Base-by-base conservation (phyloP, 2,329 filamentous ascomycete species). In the Teratosphaeria zuluensis region DNA sequence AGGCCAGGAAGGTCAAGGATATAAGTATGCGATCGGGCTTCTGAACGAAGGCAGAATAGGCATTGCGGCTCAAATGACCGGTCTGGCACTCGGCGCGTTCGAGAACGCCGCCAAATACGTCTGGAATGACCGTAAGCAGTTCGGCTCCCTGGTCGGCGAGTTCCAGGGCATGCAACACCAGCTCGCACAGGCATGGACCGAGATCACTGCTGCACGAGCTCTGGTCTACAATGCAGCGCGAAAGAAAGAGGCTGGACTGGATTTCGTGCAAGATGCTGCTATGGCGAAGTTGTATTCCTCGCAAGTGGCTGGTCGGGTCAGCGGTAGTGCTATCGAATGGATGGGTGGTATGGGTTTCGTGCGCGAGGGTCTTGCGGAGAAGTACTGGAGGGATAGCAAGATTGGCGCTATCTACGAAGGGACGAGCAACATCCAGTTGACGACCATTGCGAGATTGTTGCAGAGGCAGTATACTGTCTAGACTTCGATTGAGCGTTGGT, bases 161-260 rank as follows among this genome's bases (percentile, higher is more conserved):
- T 99, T 99, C 83, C 94, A 99, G 77, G 92, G 91, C 69, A 97
- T 99, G 94, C 92, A 97, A 78, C 92, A 96, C 79, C 94, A 99
- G 79, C 87, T 99, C 63, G 94, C 94, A 1, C 94, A 99, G 77
- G 88, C 91, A 1, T 97, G 92, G 78, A 90, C 88, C 28, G 94
- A 99, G 74, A 96, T 99, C 70, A 81, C 85, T 58, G 94, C 94
- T 32, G 94, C 94, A 0, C 86, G 94, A 55, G 90, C 91, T 8
- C 81, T 99, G 24, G 91, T 99, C 57, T 99, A 89, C 82, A 99
- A 97, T 70, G 94, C 94, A 2, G 88, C 94, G 1, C 86, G 94
- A 70, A 96, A 95, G 84, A 99, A 97, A 88, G 94, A 99, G 77
- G 90, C 91, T 0, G 94, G 94, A 53, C 86, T 96, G 77, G 86